Percentiles rank a stretch among this genome's conserved stretches.
These are phyloP conservation scores for Avicennia marina DNA, from an alignment of 257 asterid genomes.

Conservation along the genomic window DNA sequence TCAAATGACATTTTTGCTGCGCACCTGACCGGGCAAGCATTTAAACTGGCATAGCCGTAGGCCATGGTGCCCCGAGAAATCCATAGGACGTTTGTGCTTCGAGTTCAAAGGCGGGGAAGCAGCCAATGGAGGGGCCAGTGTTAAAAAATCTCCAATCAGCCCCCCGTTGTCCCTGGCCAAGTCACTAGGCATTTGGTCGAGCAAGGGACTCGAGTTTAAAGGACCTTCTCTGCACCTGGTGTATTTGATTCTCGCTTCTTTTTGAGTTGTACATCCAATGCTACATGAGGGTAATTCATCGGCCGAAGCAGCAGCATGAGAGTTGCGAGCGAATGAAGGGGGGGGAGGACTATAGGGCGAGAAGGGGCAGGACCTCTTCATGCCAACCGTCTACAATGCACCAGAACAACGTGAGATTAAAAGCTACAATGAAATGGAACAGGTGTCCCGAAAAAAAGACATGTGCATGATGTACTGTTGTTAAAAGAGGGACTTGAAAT, in stretches of 20 bases:
- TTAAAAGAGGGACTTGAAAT: no score
- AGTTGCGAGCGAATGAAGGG: constrained; percentile 25
- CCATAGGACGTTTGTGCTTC: constrained; percentile 14
- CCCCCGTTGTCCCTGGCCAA: constrained; percentile 19
- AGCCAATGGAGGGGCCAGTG: constrained; percentile 54
- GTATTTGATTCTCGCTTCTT: constrained; percentile 22
- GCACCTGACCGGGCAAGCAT: constrained; percentile 38
- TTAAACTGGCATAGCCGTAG: no score
- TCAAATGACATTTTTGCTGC: no score
- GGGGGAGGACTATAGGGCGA: constrained; percentile 30
- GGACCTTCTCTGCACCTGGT: constrained; percentile 51
- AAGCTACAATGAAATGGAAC: no score
- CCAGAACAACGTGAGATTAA: not conserved
- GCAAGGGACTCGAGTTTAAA: constrained; percentile 26
- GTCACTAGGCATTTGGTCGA: constrained; percentile 17
- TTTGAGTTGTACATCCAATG: constrained; percentile 22
- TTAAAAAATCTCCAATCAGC: constrained; percentile 48
- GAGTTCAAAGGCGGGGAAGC: constrained; percentile 23
- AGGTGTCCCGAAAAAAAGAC: no score
- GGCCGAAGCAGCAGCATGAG: constrained; percentile 19
- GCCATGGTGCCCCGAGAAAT: constrained; percentile 13
- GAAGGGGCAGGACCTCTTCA: constrained; percentile 45
- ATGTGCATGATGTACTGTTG: no score
- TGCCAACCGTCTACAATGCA: constrained; percentile 41
- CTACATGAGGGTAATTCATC: constrained; percentile 42